Evolutionary conservation across 2,329 filamentous ascomycete species (phyloP), one percentile per base, ranked within the genome.

Genomic region (Trichocomaceae sp.): DNA sequence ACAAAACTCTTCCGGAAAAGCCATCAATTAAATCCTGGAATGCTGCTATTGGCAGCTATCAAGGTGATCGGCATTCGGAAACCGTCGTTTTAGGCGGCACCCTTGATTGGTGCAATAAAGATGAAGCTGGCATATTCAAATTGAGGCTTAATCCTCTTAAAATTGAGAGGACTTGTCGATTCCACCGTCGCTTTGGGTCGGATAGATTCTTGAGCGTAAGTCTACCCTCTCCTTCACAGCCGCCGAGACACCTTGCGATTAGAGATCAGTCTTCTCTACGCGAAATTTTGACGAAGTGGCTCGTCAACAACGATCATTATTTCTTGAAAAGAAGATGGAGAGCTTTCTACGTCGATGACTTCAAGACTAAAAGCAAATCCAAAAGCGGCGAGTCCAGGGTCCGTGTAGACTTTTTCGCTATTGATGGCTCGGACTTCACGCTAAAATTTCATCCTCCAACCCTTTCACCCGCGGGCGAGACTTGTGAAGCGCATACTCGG

Each of bases 141-240:
- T 58, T 78, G 29, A 67, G 53, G 13, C 60, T 77, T 22, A 72
- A 73, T 22, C 69, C 75, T 0, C 60, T 77, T 1, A 73, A 71
- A 49, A 58, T 68, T 4, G 75, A 77, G 19, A 54, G 65, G 48
- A 70, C 72, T 10, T 75, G 73, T 63, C 73, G 76, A 1, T 72
- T 78, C 33, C 67, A 72, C 48, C 68, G 76, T 19, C 69, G 72
- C 29, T 77, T 75, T 59, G 76, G 75, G 4, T 70, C 70, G 5
- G 75, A 77, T 63, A 65, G 75, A 29, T 78, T 77, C 55, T 60
- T 77, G 13, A 69, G 71, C 26, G 48, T 78, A 13, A 70, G 66
- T 1, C 59, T 74, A 3, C 72, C 69, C 4, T 62, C 64, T 12
- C 61, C 67, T 9, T 52, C 66, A 44, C 62, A 60, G 13, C 64